Conservation (phyloP, 2,329 filamentous ascomycete genomes). For the Tympanopsis confertula region DNA sequence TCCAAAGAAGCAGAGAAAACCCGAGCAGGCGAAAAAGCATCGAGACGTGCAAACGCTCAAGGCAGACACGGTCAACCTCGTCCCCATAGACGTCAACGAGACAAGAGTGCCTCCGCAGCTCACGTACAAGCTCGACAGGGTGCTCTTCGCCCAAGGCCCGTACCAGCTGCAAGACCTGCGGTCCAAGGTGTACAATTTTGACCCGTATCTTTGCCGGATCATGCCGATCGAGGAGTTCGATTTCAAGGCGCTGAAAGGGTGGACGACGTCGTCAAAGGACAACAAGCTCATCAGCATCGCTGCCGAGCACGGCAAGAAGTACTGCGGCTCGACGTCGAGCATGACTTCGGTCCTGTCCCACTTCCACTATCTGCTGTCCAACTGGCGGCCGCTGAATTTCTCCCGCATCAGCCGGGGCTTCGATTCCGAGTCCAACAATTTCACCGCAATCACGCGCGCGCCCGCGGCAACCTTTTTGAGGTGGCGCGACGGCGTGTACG, state of each 20-base stretch:
- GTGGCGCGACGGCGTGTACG: slow-evolving; percentile 74
- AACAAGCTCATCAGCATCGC: slow-evolving; percentile 58
- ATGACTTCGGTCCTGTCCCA: slow-evolving; percentile 83
- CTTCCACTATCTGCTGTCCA: slow-evolving; percentile 83
- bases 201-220: slow-evolving; percentile 82
- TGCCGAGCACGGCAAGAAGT: slow-evolving; percentile 57
- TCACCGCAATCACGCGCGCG: slow-evolving; percentile 60
- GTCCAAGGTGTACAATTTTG: slow-evolving; percentile 88
- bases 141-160: slow-evolving; percentile 90
- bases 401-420: slow-evolving; percentile 59
- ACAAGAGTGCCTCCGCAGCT: slow-evolving; percentile 39
- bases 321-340: slow-evolving; percentile 90
- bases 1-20: not conserved
- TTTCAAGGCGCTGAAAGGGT: slow-evolving; percentile 73
- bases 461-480: slow-evolving; percentile 77
- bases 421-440: slow-evolving; percentile 42
- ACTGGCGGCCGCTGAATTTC: slow-evolving; percentile 67
- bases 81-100: not conserved
- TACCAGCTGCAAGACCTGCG: slow-evolving; percentile 83
- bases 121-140: slow-evolving; percentile 67
- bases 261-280: slow-evolving; percentile 87
- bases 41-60: not conserved
- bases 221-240: slow-evolving; percentile 95
- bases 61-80: not conserved
- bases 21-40: too few relatives aligned